Base-by-base conservation (phyloP, 2,329 filamentous ascomycete genomes). In the Diaporthe ampelina region DNA sequence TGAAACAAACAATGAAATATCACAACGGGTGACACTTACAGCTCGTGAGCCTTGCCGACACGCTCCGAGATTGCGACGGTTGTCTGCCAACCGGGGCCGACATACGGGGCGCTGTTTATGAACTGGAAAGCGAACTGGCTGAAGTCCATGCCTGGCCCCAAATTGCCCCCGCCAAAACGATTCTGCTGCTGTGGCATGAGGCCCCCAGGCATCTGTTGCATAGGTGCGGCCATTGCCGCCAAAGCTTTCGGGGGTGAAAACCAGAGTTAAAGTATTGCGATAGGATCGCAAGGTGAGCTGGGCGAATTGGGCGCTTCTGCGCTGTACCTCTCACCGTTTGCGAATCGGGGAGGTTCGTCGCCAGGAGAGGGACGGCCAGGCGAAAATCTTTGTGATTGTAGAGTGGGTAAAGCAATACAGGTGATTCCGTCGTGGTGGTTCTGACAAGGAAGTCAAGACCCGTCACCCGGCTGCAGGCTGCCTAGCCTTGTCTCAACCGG, bases 191-290 rank as follows among this genome's bases (percentile, higher is more conserved):
- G 83, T 78, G 84, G 83, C 81, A 87, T 83, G 82, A 87, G 85
- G 74, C 84, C 83, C 81, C 83, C 85, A 77, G 83, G 85, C 88
- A 91, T 90, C 79, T 89, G 88, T 81, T 87, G 86, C 83, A 91
- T 87, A 78, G 90, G 90, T 80, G 87, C 88, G 84, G 89, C 89
- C 89, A 91, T 91, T 83, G 87, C 87, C 85, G 86, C 86, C 77
- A 76, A 74, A 69, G 74, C 29, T 57, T 54, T 29, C 68, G 59
- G 72, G 43, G 54, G n/a, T 50, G 19, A 52, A 63, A 63, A 56
- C 74, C 74, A 76, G 67, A 48, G 61, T 76, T 69, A 74, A 26
- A 61, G 50, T 37, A 40, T 21, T 68, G 52, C 52, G 59, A 54
- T 57, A 29, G 21, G 24, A 63, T 69, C 45, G 56, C 72, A 74